Conservation (phyloP, 805 yeast species). For the Suhomyces prunicola region DNA sequence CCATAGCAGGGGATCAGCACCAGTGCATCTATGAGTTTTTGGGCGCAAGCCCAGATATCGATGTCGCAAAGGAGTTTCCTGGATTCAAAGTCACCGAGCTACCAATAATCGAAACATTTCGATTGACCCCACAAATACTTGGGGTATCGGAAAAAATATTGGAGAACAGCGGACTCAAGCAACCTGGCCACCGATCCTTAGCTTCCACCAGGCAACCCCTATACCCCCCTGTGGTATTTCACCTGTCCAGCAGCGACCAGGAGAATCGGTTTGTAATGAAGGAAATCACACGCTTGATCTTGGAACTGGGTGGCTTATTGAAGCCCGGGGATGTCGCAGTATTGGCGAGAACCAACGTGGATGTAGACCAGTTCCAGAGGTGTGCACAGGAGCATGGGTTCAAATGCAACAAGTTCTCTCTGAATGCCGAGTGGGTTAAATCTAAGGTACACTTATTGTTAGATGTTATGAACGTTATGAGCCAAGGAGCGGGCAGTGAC, state of each 20-base stretch:
- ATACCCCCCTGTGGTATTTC: slow-evolving; percentile 20
- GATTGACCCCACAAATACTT: slow-evolving; percentile 59
- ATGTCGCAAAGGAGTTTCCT: slow-evolving; percentile 20
- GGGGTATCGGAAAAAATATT: slow-evolving; percentile 33
- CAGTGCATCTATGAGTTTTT: slow-evolving; percentile 69
- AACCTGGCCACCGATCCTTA: neutral
- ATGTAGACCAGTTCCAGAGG: slow-evolving; percentile 36
- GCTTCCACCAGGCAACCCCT: slow-evolving; percentile 17
- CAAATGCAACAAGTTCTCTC: slow-evolving; percentile 41
- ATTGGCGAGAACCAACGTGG: slow-evolving; percentile 50
- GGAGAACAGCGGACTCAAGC: slow-evolving; percentile 4
- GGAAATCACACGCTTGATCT: slow-evolving; percentile 44
- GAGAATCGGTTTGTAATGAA: slow-evolving; percentile 42
- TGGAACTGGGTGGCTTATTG: slow-evolving; percentile 40
- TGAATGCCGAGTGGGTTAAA: slow-evolving; percentile 52
- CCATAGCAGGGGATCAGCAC: slow-evolving; percentile 68
- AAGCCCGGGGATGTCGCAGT: slow-evolving; percentile 51
- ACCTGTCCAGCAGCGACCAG: slow-evolving; percentile 20
- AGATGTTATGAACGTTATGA: slow-evolving; percentile 45
- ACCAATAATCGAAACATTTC: slow-evolving; percentile 50
- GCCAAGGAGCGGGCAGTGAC: slow-evolving; percentile 30
- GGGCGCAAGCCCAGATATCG: slow-evolving; percentile 44
- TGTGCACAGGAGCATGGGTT: slow-evolving; percentile 40
- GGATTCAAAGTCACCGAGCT: slow-evolving; percentile 22
- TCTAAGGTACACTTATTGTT: slow-evolving; percentile 44